A percentile compares a stretch with the other conserved stretches of the same genome.
Evolutionary conservation across 176 grass and related monocot genomes (phyloP).

Genomic region (Tillandsia fasciculata): DNA sequence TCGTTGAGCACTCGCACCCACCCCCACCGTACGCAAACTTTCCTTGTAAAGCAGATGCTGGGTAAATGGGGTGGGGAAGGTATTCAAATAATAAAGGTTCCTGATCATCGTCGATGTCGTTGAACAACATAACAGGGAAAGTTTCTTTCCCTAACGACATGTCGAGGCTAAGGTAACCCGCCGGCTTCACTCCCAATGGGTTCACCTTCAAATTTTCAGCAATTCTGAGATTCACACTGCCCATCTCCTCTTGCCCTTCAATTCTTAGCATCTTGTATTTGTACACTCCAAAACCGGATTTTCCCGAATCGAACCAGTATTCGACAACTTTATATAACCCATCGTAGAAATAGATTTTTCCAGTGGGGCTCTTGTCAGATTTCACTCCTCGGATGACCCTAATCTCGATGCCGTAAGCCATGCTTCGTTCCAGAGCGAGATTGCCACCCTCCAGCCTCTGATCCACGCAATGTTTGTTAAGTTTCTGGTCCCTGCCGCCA

Average conservation of each 20-base stretch:
- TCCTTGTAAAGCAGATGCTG: conserved; percentile 54
- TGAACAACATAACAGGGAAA: conserved; percentile 59
- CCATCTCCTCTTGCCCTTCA: conserved; percentile 91
- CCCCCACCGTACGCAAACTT: conserved; percentile 56
- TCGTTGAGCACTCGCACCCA: conserved; percentile 56
- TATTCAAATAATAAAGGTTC: conserved; percentile 84
- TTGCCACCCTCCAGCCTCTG: conserved; percentile 83
- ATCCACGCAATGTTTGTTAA: conserved; percentile 60
- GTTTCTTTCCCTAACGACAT: conserved; percentile 71
- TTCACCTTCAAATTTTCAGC: conserved; percentile 69
- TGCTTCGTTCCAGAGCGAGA: conserved; percentile 87
- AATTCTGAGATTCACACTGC: conserved; percentile 52
- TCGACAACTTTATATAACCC: conserved; percentile 90
- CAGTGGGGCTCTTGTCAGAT: conserved; percentile 27
- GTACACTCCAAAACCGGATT: conserved; percentile 77
- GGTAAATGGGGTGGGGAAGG: conserved; percentile 62
- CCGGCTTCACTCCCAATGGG: conserved; percentile 41
- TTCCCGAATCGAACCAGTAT: conserved; percentile 75
- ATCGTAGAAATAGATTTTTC: conserved; percentile 93
- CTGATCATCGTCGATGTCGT: conserved; percentile 80
- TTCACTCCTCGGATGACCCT: conserved; percentile 75
- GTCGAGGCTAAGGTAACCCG: conserved; percentile 78
- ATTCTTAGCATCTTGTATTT: conserved; percentile 90
- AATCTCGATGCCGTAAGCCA: conserved; percentile 92
- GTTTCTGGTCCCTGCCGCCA: conserved; percentile 67